phyloP scores from a whole-genome alignment of 108 stramenopile species.

The Skeletonema menzelii region DNA sequence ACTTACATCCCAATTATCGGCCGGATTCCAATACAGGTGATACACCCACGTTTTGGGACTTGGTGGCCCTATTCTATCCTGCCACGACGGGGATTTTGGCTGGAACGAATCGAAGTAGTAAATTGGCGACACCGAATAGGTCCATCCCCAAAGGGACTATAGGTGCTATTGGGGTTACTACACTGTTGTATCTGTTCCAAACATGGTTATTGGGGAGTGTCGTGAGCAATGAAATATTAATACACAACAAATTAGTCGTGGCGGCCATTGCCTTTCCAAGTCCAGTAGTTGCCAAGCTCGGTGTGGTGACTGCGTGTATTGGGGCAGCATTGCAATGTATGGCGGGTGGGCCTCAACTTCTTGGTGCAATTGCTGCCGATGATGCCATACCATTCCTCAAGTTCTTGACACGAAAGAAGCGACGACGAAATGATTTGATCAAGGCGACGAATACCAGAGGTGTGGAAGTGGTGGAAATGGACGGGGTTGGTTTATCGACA shows the following conservation, averaged over 20 bases:
- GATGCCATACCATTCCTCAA: conserved; percentile 53
- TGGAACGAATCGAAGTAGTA: conserved; percentile 59
- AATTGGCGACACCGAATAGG: conserved; percentile 56
- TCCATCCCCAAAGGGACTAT: conserved; percentile 68
- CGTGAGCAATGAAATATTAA: conserved; percentile 54
- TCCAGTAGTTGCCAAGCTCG: conserved; percentile 60
- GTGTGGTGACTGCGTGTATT: conserved; percentile 65
- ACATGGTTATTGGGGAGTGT: conserved; percentile 60
- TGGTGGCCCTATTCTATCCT: conserved; percentile 80
- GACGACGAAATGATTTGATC: conserved; percentile 7
- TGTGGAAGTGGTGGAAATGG: neutral
- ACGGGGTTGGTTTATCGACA: neutral
- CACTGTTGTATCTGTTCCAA: conserved; percentile 47
- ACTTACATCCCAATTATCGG: conserved; percentile 46
- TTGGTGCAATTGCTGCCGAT: conserved; percentile 74
- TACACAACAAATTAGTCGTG: conserved; percentile 60
- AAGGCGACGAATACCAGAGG: neutral
- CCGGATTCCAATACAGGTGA: conserved; percentile 68
- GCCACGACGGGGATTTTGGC: conserved; percentile 84
- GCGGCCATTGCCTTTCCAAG: conserved; percentile 65
- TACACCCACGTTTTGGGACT: conserved; percentile 60
- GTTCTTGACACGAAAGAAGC: conserved; percentile 25
- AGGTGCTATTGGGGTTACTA: conserved; percentile 49
- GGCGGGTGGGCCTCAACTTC: conserved; percentile 64
- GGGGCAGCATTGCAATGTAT: conserved; percentile 75